These are phyloP conservation scores for Lantana camara DNA, from an alignment of 257 asterid genomes.

Conservation along the genomic window DNA sequence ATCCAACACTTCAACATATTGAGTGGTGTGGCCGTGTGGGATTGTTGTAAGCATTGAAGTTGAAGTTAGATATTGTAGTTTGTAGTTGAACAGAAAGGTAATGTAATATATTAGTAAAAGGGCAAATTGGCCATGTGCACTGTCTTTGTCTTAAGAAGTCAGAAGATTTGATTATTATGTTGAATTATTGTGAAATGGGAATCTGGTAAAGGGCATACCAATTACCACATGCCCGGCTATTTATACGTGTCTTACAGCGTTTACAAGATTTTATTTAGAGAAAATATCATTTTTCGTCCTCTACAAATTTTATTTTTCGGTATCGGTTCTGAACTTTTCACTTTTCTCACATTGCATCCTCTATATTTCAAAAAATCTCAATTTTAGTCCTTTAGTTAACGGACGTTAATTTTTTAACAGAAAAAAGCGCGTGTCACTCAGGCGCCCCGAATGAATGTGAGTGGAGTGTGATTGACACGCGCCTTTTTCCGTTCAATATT, in stretches of 20 bases:
- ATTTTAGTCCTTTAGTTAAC: no score
- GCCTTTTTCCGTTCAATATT: no score
- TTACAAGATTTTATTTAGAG: not conserved
- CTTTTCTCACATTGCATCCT: no score
- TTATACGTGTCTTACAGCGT: not conserved
- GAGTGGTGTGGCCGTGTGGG: conserved; percentile 24
- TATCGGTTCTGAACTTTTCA: no score
- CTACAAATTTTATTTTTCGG: no score
- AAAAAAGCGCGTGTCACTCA: no score
- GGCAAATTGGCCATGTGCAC: conserved; percentile 18
- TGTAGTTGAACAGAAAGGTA: no score
- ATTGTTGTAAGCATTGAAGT: not conserved
- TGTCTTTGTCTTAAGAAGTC: conserved; percentile 24
- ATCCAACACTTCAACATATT: not conserved
- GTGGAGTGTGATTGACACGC: no score
- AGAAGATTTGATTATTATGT: conserved; percentile 10
- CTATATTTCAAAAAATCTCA: no score
- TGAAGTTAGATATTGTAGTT: not conserved
- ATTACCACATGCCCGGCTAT: conserved; percentile 32
- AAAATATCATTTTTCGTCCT: no score
- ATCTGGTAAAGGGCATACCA: conserved; percentile 28
- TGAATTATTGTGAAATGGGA: not conserved
- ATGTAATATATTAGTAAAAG: not conserved
- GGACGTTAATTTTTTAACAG: no score
- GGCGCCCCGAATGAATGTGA: no score